Evolutionary conservation across 2,329 filamentous ascomycete species (phyloP).

Genomic region (Aspergillus sp.): DNA sequence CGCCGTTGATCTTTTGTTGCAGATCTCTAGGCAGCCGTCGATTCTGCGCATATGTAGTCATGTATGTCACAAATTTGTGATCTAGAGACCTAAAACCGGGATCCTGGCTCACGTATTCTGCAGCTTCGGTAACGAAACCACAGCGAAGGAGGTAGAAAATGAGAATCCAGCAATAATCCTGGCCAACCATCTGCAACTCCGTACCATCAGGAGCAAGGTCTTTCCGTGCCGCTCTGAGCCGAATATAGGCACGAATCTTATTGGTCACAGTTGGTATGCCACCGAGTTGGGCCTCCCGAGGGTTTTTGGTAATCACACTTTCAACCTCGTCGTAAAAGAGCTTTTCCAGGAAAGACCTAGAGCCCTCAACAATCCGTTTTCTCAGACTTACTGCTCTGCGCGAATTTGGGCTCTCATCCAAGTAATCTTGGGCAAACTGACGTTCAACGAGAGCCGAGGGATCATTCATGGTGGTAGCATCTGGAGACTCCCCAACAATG

Average conservation of each 20-base stretch:
- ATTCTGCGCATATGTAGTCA: slow-evolving; percentile 80
- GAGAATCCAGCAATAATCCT: slow-evolving; percentile 89
- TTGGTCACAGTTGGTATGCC: slow-evolving; percentile 84
- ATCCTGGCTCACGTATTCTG: slow-evolving; percentile 79
- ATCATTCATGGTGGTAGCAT: slow-evolving; percentile 60
- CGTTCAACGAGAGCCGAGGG: slow-evolving; percentile 71
- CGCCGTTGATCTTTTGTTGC: slow-evolving; percentile 83
- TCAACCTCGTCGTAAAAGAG: slow-evolving; percentile 80
- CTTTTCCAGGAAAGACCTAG: slow-evolving; percentile 76
- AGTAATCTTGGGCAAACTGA: slow-evolving; percentile 73
- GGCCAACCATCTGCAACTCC: slow-evolving; percentile 75
- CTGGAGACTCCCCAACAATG: slow-evolving; percentile 72
- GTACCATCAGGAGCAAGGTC: slow-evolving; percentile 80
- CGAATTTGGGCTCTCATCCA: slow-evolving; percentile 72
- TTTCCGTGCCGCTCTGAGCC: slow-evolving; percentile 75
- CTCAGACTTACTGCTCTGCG: slow-evolving; percentile 66
- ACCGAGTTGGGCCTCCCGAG: slow-evolving; percentile 83
- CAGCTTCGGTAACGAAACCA: slow-evolving; percentile 80
- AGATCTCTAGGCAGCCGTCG: slow-evolving; percentile 75
- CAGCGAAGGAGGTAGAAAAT: slow-evolving; percentile 89
- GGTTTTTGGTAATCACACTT: slow-evolving; percentile 75
- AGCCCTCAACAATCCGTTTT: slow-evolving; percentile 77
- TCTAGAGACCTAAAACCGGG: slow-evolving; percentile 86
- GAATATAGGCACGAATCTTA: slow-evolving; percentile 90
- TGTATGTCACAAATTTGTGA: slow-evolving; percentile 83